phyloP scores from a whole-genome alignment of 2,329 filamentous ascomycete species.

The Botrytis deweyae region DNA sequence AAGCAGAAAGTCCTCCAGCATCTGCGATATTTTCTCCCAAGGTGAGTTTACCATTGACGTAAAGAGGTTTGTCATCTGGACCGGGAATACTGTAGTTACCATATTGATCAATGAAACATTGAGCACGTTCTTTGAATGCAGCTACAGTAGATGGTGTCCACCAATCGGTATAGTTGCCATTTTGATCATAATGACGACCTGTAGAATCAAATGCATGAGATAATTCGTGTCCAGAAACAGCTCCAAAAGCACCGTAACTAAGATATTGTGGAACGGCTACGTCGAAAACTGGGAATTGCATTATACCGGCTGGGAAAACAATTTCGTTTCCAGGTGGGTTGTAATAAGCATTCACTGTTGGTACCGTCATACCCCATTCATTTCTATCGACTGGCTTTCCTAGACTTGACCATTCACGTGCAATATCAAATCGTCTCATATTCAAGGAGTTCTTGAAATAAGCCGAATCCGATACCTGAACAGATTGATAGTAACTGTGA shows the following conservation, averaged over 20 bases:
- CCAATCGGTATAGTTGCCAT: slow-evolving; percentile 65
- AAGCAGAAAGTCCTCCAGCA: slow-evolving; percentile 62
- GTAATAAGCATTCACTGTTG: slow-evolving; percentile 65
- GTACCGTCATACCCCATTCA: slow-evolving; percentile 59
- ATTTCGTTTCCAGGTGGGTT: slow-evolving; percentile 60
- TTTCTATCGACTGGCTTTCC: slow-evolving; percentile 60
- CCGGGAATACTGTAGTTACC: slow-evolving; percentile 57
- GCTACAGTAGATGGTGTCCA: slow-evolving; percentile 61
- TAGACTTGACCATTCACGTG: slow-evolving; percentile 55
- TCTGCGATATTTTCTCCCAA: slow-evolving; percentile 72
- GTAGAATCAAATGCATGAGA: slow-evolving; percentile 69
- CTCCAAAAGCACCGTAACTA: slow-evolving; percentile 67
- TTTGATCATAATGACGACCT: slow-evolving; percentile 63
- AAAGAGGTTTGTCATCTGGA: slow-evolving; percentile 54
- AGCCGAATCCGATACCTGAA: slow-evolving; percentile 50
- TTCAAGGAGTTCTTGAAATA: slow-evolving; percentile 60
- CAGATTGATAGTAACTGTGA: slow-evolving; percentile 54
- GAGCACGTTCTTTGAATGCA: slow-evolving; percentile 56
- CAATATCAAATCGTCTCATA: slow-evolving; percentile 49
- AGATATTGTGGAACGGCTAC: slow-evolving; percentile 62
- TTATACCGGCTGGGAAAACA: slow-evolving; percentile 67
- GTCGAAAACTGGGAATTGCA: slow-evolving; percentile 67
- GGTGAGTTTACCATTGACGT: slow-evolving; percentile 63
- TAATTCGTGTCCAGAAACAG: slow-evolving; percentile 67
- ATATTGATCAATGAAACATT: slow-evolving; percentile 71